Conservation (phyloP, 2,329 filamentous ascomycete genomes). For the Fusarium subglutinans region DNA sequence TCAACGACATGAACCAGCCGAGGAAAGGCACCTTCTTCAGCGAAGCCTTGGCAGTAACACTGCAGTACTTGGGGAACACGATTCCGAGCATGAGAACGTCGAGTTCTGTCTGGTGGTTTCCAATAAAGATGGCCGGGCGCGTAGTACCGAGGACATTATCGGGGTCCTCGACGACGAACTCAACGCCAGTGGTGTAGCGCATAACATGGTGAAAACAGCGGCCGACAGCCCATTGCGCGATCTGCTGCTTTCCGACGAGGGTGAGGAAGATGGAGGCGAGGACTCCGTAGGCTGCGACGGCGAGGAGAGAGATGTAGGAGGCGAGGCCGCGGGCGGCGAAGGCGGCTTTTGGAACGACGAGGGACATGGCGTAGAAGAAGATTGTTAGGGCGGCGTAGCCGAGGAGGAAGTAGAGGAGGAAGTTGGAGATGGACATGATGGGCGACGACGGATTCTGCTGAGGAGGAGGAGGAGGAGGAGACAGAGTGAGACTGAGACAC, state of each 20-base stretch:
- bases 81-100: constrained; percentile 91
- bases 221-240: constrained; percentile 86
- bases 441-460: neutral
- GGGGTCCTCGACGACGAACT: constrained; percentile 77
- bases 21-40: constrained; percentile 83
- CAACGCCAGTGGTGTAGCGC: constrained; percentile 77
- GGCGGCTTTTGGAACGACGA: constrained; percentile 65
- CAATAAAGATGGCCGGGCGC: constrained; percentile 88
- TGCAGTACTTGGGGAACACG: constrained; percentile 91
- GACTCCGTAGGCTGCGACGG: constrained; percentile 77
- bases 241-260: constrained; percentile 74
- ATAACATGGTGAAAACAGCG: constrained; percentile 84
- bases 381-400: constrained; percentile 62
- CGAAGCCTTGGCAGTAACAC: constrained; percentile 89
- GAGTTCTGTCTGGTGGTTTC: constrained; percentile 96
- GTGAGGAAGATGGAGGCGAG: constrained; percentile 77
- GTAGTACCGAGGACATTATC: constrained; percentile 68
- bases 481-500: constrained; percentile 1
- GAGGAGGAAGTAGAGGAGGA: constrained; percentile 58
- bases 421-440: constrained; percentile 51
- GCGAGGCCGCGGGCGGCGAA: constrained; percentile 77
- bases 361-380: constrained; percentile 70
- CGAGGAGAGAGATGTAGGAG: constrained; percentile 69
- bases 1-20: constrained; percentile 93
- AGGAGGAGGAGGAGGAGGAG: neutral